These are phyloP conservation scores for Helianthus tuberosus DNA, from an alignment of 129 eudicot species.

Conservation along the genomic window DNA sequence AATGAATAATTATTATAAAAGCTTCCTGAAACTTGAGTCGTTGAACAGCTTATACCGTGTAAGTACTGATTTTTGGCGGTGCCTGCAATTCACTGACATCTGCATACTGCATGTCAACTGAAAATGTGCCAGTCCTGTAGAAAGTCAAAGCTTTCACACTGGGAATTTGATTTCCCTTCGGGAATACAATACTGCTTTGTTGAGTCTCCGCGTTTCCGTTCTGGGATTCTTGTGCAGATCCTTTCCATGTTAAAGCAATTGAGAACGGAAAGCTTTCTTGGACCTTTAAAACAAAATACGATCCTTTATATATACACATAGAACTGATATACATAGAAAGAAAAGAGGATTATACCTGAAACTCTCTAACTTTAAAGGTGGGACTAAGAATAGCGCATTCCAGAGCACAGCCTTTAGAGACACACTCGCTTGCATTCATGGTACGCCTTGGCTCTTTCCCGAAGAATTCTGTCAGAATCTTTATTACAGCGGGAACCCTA, in stretches of 20 bases:
- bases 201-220: constrained; percentile 61
- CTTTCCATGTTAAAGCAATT: constrained; percentile 86
- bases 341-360: constrained; percentile 49
- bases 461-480: constrained; percentile 82
- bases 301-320: neutral
- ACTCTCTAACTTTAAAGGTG: constrained; percentile 87
- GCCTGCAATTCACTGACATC: constrained; percentile 87
- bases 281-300: constrained; percentile 49
- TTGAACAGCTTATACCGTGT: constrained; percentile 50
- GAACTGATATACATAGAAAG: neutral
- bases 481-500: constrained; percentile 80
- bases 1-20: neutral
- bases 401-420: constrained; percentile 86
- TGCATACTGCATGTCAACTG: constrained; percentile 77
- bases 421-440: constrained; percentile 97
- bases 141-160: constrained; percentile 84
- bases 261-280: constrained; percentile 90
- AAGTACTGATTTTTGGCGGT: constrained; percentile 80
- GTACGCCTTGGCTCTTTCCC: constrained; percentile 97
- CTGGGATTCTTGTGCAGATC: constrained; percentile 54
- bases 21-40: neutral
- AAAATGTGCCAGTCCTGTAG: constrained; percentile 64
- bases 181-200: constrained; percentile 74
- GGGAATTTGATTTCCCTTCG: constrained; percentile 84
- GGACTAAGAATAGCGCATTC: constrained; percentile 94